Evolutionary conservation across 148 eudicot genomes (phyloP).

Genomic region (Amaranthus palmeri): DNA sequence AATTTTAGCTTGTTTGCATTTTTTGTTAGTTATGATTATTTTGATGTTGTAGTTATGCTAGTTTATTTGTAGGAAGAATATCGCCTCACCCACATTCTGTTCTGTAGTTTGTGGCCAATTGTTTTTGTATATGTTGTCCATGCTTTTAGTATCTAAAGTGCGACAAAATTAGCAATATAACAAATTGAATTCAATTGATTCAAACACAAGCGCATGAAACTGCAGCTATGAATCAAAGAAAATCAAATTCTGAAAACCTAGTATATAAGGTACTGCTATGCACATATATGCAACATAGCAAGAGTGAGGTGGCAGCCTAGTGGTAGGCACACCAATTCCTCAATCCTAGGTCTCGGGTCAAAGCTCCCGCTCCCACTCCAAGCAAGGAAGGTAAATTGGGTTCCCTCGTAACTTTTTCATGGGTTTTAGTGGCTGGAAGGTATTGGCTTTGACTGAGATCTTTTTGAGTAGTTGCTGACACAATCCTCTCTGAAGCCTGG

Average conservation of each 20-base stretch:
- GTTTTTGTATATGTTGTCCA: constrained; percentile 19
- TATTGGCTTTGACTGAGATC: too few species aligned
- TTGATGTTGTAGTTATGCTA: not conserved
- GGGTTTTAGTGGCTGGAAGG: too few species aligned
- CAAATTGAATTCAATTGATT: constrained; percentile 5
- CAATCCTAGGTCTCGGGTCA: not conserved
- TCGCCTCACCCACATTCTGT: not conserved
- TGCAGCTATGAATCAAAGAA: not conserved
- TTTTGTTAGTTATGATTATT: not conserved
- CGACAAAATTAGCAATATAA: constrained; percentile 1
- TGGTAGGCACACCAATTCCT: not conserved
- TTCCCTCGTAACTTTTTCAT: too few species aligned
- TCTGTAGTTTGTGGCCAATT: not conserved
- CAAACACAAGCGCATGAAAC: not conserved
- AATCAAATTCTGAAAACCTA: not conserved
- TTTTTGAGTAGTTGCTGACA: too few species aligned
- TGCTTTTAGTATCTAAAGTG: not conserved
- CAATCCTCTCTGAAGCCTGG: too few species aligned
- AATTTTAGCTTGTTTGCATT: not conserved
- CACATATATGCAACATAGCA: not conserved
- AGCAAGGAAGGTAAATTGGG: too few species aligned
- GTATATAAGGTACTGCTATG: not conserved
- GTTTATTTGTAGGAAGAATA: not conserved
- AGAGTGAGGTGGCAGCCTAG: not conserved
- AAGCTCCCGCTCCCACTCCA: not conserved